A percentile compares a stretch with the other conserved stretches of the same genome.
phyloP scores from a whole-genome alignment of 176 grass and related monocot genomes.

The Triticum aestivum region IWGSC_CS_RefSeq_v2.1 NC_057809.1:614504641-614505140 shows the following conservation, averaged over 20 bases:
- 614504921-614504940: slow-evolving; percentile 99
- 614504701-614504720: slow-evolving; percentile 85
- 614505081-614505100: slow-evolving; percentile 96
- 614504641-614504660: slow-evolving; percentile 98
- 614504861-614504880: slow-evolving; percentile 79
- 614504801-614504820: slow-evolving; percentile 83
- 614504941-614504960: slow-evolving; percentile 98
- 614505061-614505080: slow-evolving; percentile 68
- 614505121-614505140: slow-evolving; percentile 97
- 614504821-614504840: slow-evolving; percentile 80
- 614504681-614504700: slow-evolving; percentile 95
- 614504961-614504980: slow-evolving; percentile 87
- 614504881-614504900: slow-evolving; percentile 90
- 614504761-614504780: slow-evolving; percentile 93
- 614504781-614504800: slow-evolving; percentile 82
- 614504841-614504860: slow-evolving; percentile 71
- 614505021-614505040: slow-evolving; percentile 96
- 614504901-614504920: slow-evolving; percentile 82
- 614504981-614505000: slow-evolving; percentile 93
- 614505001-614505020: slow-evolving; percentile 96
- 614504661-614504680: slow-evolving; percentile 85
- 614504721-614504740: slow-evolving; percentile 97
- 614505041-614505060: slow-evolving; percentile 93
- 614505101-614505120: slow-evolving; percentile 78
- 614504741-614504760: slow-evolving; percentile 94